phyloP scores from a whole-genome alignment of 2,329 filamentous ascomycete species.

The Zymoseptoria pseudotritici region DNA sequence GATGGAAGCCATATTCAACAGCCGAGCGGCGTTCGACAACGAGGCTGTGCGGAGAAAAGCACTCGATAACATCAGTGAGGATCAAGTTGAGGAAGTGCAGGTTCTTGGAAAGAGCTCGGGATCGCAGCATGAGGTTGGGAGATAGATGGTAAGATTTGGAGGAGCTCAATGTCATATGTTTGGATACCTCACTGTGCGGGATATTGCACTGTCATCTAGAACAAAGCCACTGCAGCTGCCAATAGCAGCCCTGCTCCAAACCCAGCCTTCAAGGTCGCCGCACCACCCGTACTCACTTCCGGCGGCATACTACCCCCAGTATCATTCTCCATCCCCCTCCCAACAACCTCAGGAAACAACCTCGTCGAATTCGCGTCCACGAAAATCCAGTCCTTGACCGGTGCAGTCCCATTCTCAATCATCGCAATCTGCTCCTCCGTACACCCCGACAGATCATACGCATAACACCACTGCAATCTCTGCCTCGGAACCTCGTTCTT shows the following conservation, averaged over 20 bases:
- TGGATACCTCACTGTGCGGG: neutral
- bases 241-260: neutral
- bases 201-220: neutral
- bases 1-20: slow-evolving; percentile 26
- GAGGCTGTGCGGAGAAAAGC: slow-evolving; percentile 17
- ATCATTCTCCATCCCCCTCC: neutral
- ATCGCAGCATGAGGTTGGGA: neutral
- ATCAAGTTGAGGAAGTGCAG: slow-evolving; percentile 7
- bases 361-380: slow-evolving; percentile 11
- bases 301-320: neutral
- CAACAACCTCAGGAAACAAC: slow-evolving; percentile 12
- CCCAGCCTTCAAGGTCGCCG: neutral
- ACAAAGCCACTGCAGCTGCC: neutral
- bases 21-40: slow-evolving; percentile 20
- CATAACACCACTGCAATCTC: slow-evolving; percentile 14
- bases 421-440: slow-evolving; percentile 10
- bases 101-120: neutral
- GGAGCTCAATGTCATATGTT: neutral
- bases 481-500: slow-evolving; percentile 9
- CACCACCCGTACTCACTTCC: neutral
- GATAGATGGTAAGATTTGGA: neutral
- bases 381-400: slow-evolving; percentile 11
- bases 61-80: slow-evolving; percentile 10
- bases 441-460: slow-evolving; percentile 9
- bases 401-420: slow-evolving; percentile 9